Percentiles rank a stretch among this genome's conserved stretches.
These are phyloP conservation scores for Bjerkandera adusta DNA, from an alignment of 1,284 basidiomycete genomes.

Conservation along the genomic window DNA sequence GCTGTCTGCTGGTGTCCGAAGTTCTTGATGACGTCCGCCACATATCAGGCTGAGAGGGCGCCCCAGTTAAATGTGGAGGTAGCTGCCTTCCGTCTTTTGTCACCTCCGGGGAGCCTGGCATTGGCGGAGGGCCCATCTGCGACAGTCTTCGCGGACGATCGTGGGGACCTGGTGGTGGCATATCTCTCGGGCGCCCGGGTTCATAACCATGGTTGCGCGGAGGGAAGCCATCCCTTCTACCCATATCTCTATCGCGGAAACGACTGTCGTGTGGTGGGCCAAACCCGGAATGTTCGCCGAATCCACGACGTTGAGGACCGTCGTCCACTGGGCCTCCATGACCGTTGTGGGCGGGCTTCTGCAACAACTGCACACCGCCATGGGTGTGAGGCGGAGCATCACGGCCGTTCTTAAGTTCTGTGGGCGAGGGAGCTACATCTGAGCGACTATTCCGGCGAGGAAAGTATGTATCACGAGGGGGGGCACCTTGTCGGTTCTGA, in stretches of 20 bases:
- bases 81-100: constrained; percentile 34
- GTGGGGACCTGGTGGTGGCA: constrained; percentile 12
- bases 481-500: constrained; percentile 29
- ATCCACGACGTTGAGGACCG: constrained; percentile 15
- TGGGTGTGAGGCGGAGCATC: constrained; percentile 41
- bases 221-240: constrained; percentile 16
- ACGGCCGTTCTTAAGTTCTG: constrained; percentile 43
- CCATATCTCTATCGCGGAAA: constrained; percentile 24
- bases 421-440: constrained; percentile 40
- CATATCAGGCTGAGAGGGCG: constrained; percentile 20
- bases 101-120: constrained; percentile 10
- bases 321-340: constrained; percentile 14
- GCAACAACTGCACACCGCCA: constrained; percentile 49
- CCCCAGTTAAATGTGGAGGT: constrained; percentile 35
- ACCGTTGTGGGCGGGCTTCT: constrained; percentile 35
- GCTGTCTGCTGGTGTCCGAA: constrained; percentile 12
- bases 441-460: constrained; percentile 43
- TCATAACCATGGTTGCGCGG: constrained; percentile 13
- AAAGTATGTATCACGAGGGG: constrained; percentile 31
- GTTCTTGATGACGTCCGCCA: constrained; percentile 13
- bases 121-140: constrained; percentile 20
- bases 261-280: constrained; percentile 19
- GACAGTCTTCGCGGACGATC: constrained; percentile 24
- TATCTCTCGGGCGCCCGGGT: constrained; percentile 17
- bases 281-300: constrained; percentile 21